Evolutionary conservation across 2,329 filamentous ascomycete genomes (phyloP), one percentile per base, ranked within the genome.

Genomic region (Pseudogymnoascus sp.): DNA sequence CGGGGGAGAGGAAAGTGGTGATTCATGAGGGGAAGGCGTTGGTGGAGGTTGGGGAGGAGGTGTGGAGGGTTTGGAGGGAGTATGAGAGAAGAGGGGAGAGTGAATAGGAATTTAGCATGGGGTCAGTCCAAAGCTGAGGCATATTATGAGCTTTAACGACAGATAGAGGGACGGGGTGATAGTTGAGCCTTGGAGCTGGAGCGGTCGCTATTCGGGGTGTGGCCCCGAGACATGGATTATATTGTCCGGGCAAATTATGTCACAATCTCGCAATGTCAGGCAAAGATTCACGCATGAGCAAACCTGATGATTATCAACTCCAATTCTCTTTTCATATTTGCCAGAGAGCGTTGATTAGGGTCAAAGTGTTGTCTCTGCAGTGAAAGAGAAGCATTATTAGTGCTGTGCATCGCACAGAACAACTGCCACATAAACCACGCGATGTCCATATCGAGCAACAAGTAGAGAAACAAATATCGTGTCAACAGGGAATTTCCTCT

Each of bases 61-160:
- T 66, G 20, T 67, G 64, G 66, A 43, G 54, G 58, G 62, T 66
- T 50, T 69, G 68, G 68, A 64, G 61, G 61, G 63, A 62, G 58
- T 70, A 65, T 64, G 66, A 66, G 39, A 35, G 41, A 50, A n/a
- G 58, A 58, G 60, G 50, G 58, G 43, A n/a, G n/a, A n/a, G n/a
- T n/a, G n/a, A n/a, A n/a, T n/a, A n/a, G n/a, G n/a, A n/a, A n/a
- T n/a, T n/a, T n/a, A n/a, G n/a, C n/a, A n/a, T n/a, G n/a, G n/a
- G n/a, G n/a, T n/a, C n/a, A n/a, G n/a, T n/a, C n/a, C n/a, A n/a
- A n/a, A n/a, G n/a, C n/a, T n/a, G n/a, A n/a, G n/a, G n/a, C n/a
- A n/a, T n/a, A n/a, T n/a, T n/a, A n/a, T n/a, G n/a, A n/a, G n/a
- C n/a, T n/a, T n/a, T n/a, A n/a, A n/a, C n/a, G n/a, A n/a, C n/a